A percentile compares a stretch with the other conserved stretches of the same genome.
These are phyloP conservation scores for Calonectria crousiana DNA, from an alignment of 2,329 filamentous ascomycete genomes.

Conservation along the genomic window DNA sequence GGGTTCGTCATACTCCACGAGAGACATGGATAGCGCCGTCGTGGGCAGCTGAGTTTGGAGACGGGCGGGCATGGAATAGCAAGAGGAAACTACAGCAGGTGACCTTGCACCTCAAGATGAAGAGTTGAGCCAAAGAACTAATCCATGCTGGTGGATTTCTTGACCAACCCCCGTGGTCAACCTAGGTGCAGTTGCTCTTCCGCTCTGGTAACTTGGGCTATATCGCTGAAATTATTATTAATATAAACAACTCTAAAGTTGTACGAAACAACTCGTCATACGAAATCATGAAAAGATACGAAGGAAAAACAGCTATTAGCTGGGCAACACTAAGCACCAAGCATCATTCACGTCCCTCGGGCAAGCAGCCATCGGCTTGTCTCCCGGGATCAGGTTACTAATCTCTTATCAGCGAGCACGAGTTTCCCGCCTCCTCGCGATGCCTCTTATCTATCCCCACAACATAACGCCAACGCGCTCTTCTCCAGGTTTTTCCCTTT, in stretches of 20 bases:
- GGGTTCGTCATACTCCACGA: neutral
- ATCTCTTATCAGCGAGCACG: constrained; percentile 13
- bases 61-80: neutral
- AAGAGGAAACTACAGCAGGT: neutral
- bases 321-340: neutral
- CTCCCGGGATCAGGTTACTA: neutral
- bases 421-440: constrained; percentile 1
- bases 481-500: constrained; percentile 19
- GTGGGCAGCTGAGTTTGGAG: neutral
- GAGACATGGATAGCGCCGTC: neutral
- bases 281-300: neutral
- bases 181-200: neutral
- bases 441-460: constrained; percentile 22
- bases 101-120: neutral
- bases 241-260: neutral
- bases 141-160: neutral
- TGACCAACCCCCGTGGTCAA: neutral
- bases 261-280: neutral
- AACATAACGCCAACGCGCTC: neutral
- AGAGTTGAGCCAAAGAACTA: neutral
- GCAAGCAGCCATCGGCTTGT: neutral
- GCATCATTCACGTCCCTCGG: neutral
- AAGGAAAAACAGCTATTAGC: neutral
- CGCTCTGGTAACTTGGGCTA: neutral
- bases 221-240: neutral